Evolutionary conservation across 2,329 filamentous ascomycete species (phyloP), one percentile per base, ranked within the genome.

Genomic region (Amesomyces nigricolor): DNA sequence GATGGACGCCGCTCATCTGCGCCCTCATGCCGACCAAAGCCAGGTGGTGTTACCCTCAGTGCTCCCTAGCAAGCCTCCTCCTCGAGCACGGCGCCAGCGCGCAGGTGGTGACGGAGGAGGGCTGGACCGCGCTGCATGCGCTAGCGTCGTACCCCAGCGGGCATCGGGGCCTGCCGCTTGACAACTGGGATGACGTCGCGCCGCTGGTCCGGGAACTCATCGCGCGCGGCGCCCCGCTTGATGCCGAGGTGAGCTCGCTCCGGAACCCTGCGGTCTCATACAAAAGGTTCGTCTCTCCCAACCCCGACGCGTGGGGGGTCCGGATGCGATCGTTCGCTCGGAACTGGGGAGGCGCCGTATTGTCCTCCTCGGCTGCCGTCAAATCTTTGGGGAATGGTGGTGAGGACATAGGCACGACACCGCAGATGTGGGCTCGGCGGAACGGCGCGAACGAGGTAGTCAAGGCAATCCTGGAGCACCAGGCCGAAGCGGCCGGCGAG

Each of bases 1-100:
- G 64, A 42, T 70, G 67, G 67, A 70, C 67, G 11, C 67, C 67
- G 5, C 54, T 69, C 16, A 51, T 67, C 32, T 69, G 66, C 40
- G 65, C 66, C 8, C 49, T 69, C 14, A 54, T 45, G 3, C 40
- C 51, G 8, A 30, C 32, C 43, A 30, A 11, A 2, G 16, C 5
- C 40, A 61, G 6, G 54, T 14, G 9, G 29, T 26, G 2, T 11
- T 45, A 22, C 30, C 16, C 29, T 7, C 17, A 26, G 57, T 7
- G 29, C 59, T 13, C 40, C 48, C 57, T 10, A 61, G 62, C 8
- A 53, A 50, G 10, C n/a, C 59, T 48, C 61, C 67, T 29, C 17
- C 65, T 68, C 19, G 44, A 52, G 13, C 57, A 59, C 42, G 64
- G 63, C 5, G 66, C 65, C 4, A 56, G 61, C 40, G 53, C 63